These are phyloP conservation scores for Neobulgaria alba DNA, from an alignment of 2,329 filamentous ascomycete genomes.

Conservation along the genomic window DNA sequence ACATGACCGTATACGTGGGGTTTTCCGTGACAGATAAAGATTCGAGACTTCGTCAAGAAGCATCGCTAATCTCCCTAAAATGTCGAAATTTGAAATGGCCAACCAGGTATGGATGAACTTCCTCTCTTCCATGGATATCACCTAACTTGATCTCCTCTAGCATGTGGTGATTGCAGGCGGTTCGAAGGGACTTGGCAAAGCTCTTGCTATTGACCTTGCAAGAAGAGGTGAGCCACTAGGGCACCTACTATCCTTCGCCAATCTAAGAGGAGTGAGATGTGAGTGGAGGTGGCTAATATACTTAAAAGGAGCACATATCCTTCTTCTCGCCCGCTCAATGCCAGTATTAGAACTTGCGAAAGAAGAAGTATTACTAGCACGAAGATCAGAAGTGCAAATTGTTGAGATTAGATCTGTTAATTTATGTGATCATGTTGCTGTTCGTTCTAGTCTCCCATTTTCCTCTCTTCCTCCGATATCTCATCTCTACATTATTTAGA, in stretches of 20 bases:
- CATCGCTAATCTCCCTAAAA: too few relatives aligned
- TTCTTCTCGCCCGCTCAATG: constrained; percentile 5
- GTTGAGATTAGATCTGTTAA: constrained; percentile 3
- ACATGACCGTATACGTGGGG: too few relatives aligned
- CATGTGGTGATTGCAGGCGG: constrained; percentile 6
- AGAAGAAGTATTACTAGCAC: constrained; percentile 1
- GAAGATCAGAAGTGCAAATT: constrained; percentile 4
- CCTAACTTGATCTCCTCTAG: not conserved
- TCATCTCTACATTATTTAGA: too few relatives aligned
- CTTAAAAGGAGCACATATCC: constrained; percentile 5
- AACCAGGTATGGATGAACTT: too few relatives aligned
- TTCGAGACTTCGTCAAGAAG: too few relatives aligned
- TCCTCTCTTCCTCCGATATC: not conserved
- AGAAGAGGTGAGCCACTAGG: constrained; percentile 3
- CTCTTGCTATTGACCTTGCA: constrained; percentile 5
- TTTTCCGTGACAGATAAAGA: too few relatives aligned
- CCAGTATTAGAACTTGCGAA: constrained; percentile 2
- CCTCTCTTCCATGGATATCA: too few relatives aligned
- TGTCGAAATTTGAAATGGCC: too few relatives aligned
- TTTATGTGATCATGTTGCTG: constrained; percentile 2
- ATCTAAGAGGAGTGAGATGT: too few relatives aligned
- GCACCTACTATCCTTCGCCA: too few relatives aligned
- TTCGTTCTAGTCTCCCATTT: not conserved
- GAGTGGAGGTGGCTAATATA: too few relatives aligned
- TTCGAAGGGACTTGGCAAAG: constrained; percentile 5